Evolutionary conservation across 257 asterid species (phyloP).

Genomic region (Solanum virginianum): DNA sequence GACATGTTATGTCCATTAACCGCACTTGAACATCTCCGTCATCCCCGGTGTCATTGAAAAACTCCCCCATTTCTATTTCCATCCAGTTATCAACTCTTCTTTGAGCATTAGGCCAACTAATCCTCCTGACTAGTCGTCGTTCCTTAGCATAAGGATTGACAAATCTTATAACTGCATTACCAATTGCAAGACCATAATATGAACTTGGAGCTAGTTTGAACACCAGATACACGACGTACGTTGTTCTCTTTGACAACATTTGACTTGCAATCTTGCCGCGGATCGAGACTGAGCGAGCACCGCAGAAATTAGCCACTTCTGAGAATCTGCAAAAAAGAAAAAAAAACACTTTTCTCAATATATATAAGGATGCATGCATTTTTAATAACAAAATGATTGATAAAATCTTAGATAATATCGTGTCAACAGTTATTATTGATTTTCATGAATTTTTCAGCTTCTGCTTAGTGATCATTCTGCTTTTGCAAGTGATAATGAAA

Average conservation of each 20-base stretch:
- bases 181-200: conserved; percentile 2
- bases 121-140: not conserved
- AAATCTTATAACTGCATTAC: not conserved
- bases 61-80: conserved; percentile 4
- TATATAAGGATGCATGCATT: not conserved
- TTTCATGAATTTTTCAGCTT: not conserved
- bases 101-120: not conserved
- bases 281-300: conserved; percentile 43
- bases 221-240: conserved; percentile 41
- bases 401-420: not conserved
- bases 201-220: conserved; percentile 4
- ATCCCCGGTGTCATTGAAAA: not conserved
- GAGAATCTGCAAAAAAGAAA: conserved; percentile 26
- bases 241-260: not conserved
- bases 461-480: not conserved
- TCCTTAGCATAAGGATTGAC: not conserved
- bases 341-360: too few relatives aligned
- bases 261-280: conserved; percentile 25
- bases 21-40: not conserved
- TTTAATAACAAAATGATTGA: not conserved
- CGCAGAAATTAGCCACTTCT: conserved; percentile 45
- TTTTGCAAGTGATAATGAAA: not conserved
- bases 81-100: conserved; percentile 3
- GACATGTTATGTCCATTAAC: not conserved
- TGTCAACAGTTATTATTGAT: not conserved